Conservation (phyloP, 768 basidiomycete genomes). For the Terana coerulea region DNA sequence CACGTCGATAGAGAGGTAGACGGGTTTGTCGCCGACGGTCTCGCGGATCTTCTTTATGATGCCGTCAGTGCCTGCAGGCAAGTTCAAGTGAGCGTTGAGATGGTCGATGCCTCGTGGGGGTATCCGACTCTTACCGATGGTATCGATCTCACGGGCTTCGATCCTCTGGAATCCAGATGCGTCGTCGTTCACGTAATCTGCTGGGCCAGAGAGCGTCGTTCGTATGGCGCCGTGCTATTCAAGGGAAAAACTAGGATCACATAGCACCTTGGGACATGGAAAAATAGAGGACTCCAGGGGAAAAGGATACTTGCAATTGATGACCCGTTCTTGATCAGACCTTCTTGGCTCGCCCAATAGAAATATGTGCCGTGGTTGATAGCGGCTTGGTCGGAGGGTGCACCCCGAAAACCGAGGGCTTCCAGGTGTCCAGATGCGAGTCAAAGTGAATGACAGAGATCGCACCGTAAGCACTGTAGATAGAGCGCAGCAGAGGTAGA, state of each 20-base stretch:
- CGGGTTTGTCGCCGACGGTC: conserved; percentile 69
- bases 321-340: conserved; percentile 70
- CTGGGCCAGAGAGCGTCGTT: conserved; percentile 74
- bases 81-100: not conserved
- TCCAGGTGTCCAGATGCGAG: conserved; percentile 81
- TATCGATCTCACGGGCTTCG: conserved; percentile 82
- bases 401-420: conserved; percentile 72
- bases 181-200: conserved; percentile 77
- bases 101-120: conserved; percentile 1
- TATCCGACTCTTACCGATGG: conserved; percentile 49
- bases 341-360: conserved; percentile 83
- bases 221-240: conserved; percentile 81
- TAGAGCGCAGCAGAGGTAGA: conserved; percentile 60
- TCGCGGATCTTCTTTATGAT: conserved; percentile 79
- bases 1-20: conserved; percentile 78
- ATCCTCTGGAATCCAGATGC: conserved; percentile 78
- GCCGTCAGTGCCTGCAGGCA: conserved; percentile 54
- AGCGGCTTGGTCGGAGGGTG: conserved; percentile 65
- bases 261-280: conserved; percentile 30
- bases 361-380: conserved; percentile 91
- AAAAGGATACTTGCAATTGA: conserved; percentile 74
- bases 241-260: conserved; percentile 73
- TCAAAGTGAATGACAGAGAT: conserved; percentile 87
- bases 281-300: conserved; percentile 17
- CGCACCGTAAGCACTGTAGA: conserved; percentile 73